A percentile compares a stretch with the other conserved stretches of the same genome.
Conservation (phyloP, 2,329 filamentous ascomycete genomes). For the Alternaria brassicicola region DNA sequence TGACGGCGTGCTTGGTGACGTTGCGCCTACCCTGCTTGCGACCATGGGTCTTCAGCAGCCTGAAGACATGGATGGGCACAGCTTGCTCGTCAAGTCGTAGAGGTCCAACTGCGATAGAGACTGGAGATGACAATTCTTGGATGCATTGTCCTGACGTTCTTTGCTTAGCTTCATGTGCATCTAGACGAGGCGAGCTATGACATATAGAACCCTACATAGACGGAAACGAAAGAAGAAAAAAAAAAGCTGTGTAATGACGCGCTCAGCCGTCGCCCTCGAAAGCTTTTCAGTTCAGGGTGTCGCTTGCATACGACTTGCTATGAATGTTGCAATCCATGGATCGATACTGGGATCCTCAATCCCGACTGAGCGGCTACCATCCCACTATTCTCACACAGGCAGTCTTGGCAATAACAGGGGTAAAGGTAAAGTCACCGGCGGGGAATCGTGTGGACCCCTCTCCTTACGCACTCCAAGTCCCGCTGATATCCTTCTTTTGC, state of each 20-base stretch:
- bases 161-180: neutral
- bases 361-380: constrained; percentile 1
- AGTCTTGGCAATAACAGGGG: constrained; percentile 10
- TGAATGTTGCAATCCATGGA: neutral
- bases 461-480: constrained; percentile 4
- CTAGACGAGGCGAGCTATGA: neutral
- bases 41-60: constrained; percentile 91
- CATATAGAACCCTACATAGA: constrained; percentile 1
- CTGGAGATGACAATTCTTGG: neutral
- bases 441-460: constrained; percentile 18
- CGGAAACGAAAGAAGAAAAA: neutral
- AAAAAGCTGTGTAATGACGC: neutral
- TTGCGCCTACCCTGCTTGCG: constrained; percentile 90
- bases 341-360: neutral
- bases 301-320: neutral
- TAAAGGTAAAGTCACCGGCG: constrained; percentile 6
- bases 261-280: neutral
- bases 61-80: constrained; percentile 88
- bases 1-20: constrained; percentile 91
- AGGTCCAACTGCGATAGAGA: neutral
- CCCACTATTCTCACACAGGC: neutral
- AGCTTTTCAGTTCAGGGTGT: neutral
- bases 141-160: neutral
- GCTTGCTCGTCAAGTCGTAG: constrained; percentile 76
- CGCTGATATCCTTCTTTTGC: neutral